These are phyloP conservation scores for Brettanomyces sp. DNA, from an alignment of 805 yeast genomes.

Conservation along the genomic window DNA sequence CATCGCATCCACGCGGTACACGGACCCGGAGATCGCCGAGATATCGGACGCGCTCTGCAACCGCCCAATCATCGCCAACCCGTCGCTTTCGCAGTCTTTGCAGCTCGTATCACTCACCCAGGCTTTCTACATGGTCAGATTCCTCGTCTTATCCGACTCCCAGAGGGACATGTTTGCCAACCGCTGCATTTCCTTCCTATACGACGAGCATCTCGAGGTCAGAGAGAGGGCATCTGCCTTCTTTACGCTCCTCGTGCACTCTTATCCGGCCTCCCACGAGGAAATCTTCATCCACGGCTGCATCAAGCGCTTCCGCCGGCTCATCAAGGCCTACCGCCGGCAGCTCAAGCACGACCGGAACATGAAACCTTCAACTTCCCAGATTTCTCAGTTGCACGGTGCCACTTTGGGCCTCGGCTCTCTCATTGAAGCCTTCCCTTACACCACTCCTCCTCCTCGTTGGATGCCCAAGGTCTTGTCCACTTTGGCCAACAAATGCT, in stretches of 20 bases:
- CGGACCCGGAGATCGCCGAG: slow-evolving; percentile 30
- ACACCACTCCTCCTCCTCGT: slow-evolving; percentile 77
- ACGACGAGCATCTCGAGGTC: slow-evolving; percentile 61
- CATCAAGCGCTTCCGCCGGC: slow-evolving; percentile 34
- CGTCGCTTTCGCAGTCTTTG: slow-evolving; percentile 52
- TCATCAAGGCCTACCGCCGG: slow-evolving; percentile 27
- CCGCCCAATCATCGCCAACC: slow-evolving; percentile 26
- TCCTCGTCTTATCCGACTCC: slow-evolving; percentile 38
- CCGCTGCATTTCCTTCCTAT: slow-evolving; percentile 43
- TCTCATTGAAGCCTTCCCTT: slow-evolving; percentile 81
- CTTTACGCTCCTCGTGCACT: slow-evolving; percentile 73
- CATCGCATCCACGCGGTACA: slow-evolving; percentile 40
- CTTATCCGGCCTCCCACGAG: slow-evolving; percentile 38
- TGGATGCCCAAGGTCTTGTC: slow-evolving; percentile 80
- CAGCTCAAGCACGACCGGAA: slow-evolving; percentile 7
- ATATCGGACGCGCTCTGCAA: slow-evolving; percentile 35
- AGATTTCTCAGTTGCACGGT: slow-evolving; percentile 56
- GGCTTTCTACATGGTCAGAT: slow-evolving; percentile 59
- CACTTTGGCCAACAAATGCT: slow-evolving; percentile 59
- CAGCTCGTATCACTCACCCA: slow-evolving; percentile 64
- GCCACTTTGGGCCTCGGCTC: slow-evolving; percentile 87
- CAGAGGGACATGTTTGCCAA: slow-evolving; percentile 44
- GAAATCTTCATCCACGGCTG: slow-evolving; percentile 33
- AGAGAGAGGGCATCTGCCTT: slow-evolving; percentile 65
- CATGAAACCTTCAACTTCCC: slow-evolving; percentile 30